Evolutionary conservation across 148 eudicot species (phyloP).

Genomic region (Nepenthes gracilis): DNA sequence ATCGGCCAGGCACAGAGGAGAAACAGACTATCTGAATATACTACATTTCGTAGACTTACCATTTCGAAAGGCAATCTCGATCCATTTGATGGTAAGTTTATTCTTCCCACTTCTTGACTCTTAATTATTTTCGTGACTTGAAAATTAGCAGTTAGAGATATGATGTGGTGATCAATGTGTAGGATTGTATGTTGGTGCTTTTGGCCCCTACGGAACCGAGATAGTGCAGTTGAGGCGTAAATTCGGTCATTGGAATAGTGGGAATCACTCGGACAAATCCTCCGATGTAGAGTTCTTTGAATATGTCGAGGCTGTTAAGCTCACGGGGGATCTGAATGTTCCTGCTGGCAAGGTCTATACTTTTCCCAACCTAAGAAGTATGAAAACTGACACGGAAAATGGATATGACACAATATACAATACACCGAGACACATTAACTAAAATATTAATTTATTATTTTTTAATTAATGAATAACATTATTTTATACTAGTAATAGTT

Average conservation of each 20-base stretch:
- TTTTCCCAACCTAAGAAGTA: neutral
- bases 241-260: slow-evolving; percentile 80
- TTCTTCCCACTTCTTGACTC: slow-evolving; percentile 5
- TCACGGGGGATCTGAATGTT: slow-evolving; percentile 88
- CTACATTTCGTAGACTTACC: slow-evolving; percentile 62
- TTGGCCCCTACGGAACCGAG: slow-evolving; percentile 93
- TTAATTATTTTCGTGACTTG: neutral
- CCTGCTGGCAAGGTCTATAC: slow-evolving; percentile 88
- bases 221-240: slow-evolving; percentile 87
- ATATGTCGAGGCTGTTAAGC: slow-evolving; percentile 98
- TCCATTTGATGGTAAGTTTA: slow-evolving; percentile 76
- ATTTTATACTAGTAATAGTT: too few relatives aligned
- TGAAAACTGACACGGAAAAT: too few relatives aligned
- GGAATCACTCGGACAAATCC: slow-evolving; percentile 35
- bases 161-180: slow-evolving; percentile 8
- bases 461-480: too few relatives aligned
- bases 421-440: too few relatives aligned
- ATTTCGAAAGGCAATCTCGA: slow-evolving; percentile 63
- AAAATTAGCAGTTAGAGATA: neutral
- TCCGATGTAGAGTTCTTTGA: slow-evolving; percentile 84
- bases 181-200: slow-evolving; percentile 96
- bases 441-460: too few relatives aligned
- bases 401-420: too few relatives aligned
- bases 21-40: slow-evolving; percentile 54
- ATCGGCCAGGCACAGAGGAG: slow-evolving; percentile 73